Evolutionary conservation across 176 grass and related monocot genomes (phyloP).

Genomic region (Eragrostis nindensis): DNA sequence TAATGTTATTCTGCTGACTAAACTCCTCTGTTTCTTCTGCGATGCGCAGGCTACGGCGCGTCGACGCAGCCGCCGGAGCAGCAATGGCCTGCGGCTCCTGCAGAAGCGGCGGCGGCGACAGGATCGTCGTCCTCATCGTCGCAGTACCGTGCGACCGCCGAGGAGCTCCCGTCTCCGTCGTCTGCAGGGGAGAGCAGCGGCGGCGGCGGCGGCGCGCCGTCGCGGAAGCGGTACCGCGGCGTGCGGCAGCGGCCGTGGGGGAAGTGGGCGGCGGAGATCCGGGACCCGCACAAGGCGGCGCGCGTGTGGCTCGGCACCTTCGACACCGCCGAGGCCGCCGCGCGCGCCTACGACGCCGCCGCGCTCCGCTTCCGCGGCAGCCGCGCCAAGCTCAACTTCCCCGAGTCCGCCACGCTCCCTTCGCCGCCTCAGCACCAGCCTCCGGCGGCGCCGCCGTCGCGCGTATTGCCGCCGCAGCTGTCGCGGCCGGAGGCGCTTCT

Average conservation of each 20-base stretch:
- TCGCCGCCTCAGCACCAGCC: not conserved
- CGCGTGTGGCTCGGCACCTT: slow-evolving; percentile 97
- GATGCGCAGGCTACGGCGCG: slow-evolving; percentile 17
- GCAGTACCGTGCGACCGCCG: not conserved
- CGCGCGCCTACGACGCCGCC: slow-evolving; percentile 79
- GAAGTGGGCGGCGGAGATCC: slow-evolving; percentile 93
- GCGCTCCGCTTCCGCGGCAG: slow-evolving; percentile 77
- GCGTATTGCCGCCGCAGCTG: not conserved
- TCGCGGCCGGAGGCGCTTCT: slow-evolving; percentile 39
- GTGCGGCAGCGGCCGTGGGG: slow-evolving; percentile 94
- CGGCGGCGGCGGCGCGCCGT: slow-evolving; percentile 26
- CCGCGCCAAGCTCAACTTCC: slow-evolving; percentile 79
- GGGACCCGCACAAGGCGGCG: slow-evolving; percentile 77
- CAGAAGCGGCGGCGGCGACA: too few species aligned
- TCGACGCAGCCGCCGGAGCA: not conserved
- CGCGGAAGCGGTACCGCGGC: slow-evolving; percentile 67
- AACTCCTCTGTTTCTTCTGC: not conserved
- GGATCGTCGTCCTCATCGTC: not conserved
- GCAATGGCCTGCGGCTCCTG: not conserved
- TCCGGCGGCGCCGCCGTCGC: not conserved
- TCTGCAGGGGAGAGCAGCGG: not conserved
- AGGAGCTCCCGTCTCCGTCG: slow-evolving; percentile 27
- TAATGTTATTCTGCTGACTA: not conserved
- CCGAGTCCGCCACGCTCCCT: slow-evolving; percentile 46
- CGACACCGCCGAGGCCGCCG: slow-evolving; percentile 78